phyloP scores from a whole-genome alignment of 1,139 yeast species.

The Wickerhamiella pararugosa region DNA sequence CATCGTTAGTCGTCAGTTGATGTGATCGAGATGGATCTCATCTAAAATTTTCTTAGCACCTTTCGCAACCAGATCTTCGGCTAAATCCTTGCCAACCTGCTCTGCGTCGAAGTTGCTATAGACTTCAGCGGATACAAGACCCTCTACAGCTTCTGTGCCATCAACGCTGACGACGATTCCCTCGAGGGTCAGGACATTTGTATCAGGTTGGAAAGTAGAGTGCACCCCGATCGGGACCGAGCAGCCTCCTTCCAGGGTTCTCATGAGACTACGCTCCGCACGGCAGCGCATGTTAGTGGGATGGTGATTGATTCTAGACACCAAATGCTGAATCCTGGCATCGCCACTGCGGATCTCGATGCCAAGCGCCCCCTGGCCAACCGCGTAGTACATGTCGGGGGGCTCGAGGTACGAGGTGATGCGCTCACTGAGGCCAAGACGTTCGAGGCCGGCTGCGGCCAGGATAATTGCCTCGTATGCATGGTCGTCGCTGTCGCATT shows the following conservation, averaged over 20 bases:
- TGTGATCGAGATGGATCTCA: slow-evolving; percentile 56
- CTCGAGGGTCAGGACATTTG: slow-evolving; percentile 34
- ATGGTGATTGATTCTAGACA: slow-evolving; percentile 48
- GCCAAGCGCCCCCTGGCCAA: slow-evolving; percentile 96
- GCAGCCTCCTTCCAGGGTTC: slow-evolving; percentile 91
- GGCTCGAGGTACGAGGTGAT: slow-evolving; percentile 48
- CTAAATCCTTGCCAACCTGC: slow-evolving; percentile 53
- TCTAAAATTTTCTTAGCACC: slow-evolving; percentile 83
- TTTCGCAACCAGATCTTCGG: slow-evolving; percentile 44
- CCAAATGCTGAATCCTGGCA: slow-evolving; percentile 37
- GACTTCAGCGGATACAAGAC: slow-evolving; percentile 26
- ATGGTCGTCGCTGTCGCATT: slow-evolving; percentile 57
- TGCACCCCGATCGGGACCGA: slow-evolving; percentile 88
- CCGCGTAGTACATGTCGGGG: slow-evolving; percentile 91
- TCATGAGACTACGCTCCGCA: slow-evolving; percentile 83
- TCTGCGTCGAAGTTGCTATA: slow-evolving; percentile 49
- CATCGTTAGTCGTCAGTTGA: slow-evolving; percentile 22
- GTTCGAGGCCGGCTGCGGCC: slow-evolving; percentile 81
- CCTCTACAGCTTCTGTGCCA: slow-evolving; percentile 56
- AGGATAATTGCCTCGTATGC: slow-evolving; percentile 63
- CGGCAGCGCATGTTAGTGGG: slow-evolving; percentile 61
- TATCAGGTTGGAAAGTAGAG: slow-evolving; percentile 23
- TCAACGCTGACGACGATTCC: slow-evolving; percentile 80
- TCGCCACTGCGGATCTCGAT: slow-evolving; percentile 73
- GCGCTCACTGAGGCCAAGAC: slow-evolving; percentile 56